These are phyloP conservation scores for Prunus mongolica DNA, from an alignment of 306 rosid genomes.

Conservation along the genomic window DNA sequence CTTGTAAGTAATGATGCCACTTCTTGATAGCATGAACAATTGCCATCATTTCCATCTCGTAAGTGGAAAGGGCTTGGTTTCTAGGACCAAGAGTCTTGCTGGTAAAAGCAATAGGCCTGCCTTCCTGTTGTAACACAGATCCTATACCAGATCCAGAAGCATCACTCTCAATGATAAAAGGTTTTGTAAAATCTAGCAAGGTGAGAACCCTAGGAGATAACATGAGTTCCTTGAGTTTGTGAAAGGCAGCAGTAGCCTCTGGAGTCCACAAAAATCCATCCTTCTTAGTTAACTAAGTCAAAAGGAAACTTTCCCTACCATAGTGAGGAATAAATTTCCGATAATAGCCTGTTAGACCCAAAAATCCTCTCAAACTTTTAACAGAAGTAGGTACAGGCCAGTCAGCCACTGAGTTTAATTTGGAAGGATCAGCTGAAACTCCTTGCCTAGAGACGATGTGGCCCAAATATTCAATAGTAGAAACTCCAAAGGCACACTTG, in stretches of 20 bases:
- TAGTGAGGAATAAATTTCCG: no score
- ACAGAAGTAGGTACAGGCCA: constrained; percentile 2
- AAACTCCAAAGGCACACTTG: neutral
- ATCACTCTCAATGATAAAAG: neutral
- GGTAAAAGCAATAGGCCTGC: neutral
- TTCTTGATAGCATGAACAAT: no score
- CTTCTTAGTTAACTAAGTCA: neutral
- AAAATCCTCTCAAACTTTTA: no score
- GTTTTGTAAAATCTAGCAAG: neutral
- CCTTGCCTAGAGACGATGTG: neutral
- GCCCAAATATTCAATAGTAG: neutral
- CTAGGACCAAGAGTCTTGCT: no score
- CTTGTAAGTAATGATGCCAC: no score
- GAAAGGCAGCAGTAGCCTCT: no score
- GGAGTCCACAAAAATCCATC: neutral
- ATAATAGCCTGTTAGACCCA: no score
- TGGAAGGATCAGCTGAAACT: neutral
- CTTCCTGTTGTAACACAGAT: neutral
- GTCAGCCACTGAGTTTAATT: neutral
- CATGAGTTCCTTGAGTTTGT: no score
- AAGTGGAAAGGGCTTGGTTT: no score
- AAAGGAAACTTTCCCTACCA: no score
- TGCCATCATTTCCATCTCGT: no score
- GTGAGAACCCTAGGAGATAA: no score
- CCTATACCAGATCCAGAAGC: neutral